Evolutionary conservation across 1,139 yeast species (phyloP), one percentile per base, ranked within the genome.

Genomic region (Torulaspora pretoriensis): DNA sequence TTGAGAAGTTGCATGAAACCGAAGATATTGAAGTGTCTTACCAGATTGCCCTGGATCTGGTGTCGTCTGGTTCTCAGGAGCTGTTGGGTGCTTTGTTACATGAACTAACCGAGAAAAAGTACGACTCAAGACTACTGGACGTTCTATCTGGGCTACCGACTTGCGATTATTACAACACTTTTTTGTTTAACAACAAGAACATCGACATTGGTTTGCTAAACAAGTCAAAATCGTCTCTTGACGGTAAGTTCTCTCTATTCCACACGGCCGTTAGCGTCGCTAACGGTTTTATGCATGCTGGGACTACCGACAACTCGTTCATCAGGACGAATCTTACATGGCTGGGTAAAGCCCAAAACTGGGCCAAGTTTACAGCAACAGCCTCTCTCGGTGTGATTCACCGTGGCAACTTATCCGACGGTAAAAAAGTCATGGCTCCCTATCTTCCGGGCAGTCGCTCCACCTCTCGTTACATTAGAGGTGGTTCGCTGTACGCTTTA

Each of bases 341-440:
- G 97, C 74, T 92, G 55, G 95, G 96, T 30, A 88, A 89, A 69
- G 97, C 98, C 9, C 83, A 94, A 41, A 90, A 90, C 68, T 92
- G 99, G 99, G 90, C 97, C 7, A 92, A 92, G 64, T 92, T 92
- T 64, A 81, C 96, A 0, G 97, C 98, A 5, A 92, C 98, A 25
- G 98, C 98, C 14, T 97, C 97, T 10, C 73, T 94, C 49, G 99
- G 99, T 64, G 98, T 92, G 27, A 90, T 92, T 57, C 98, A 92
- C 63, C 87, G 85, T 61, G 98, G 98, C 43, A 90, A 92, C 64
- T 75, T 92, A 52, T 78, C 95, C 1, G 96, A 88, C 64, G 98
- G 98, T 47, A 81, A 82, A 64, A 79, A 83, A 53, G 81, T 92
- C 42, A 76, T 92, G 64, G 83, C 84, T 54, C 97, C 98, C 27